A percentile compares a stretch with the other conserved stretches of the same genome.
These are phyloP conservation scores for Nitzschia sp. DNA, from an alignment of 108 stramenopile species.

Conservation along the genomic window DNA sequence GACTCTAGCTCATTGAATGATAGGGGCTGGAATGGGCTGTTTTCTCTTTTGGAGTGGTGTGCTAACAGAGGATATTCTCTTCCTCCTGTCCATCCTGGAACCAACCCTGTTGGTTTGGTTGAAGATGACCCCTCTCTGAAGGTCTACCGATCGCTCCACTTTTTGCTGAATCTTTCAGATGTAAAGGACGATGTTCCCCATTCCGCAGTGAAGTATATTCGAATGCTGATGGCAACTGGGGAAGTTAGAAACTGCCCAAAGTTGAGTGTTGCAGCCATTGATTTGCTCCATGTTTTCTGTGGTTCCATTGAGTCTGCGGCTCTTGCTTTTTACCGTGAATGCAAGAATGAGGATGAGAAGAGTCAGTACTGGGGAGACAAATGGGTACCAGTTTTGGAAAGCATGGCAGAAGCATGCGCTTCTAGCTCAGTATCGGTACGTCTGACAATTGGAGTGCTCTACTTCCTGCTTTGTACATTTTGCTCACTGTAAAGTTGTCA, in stretches of 20 bases:
- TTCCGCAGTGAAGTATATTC: slow-evolving; percentile 43
- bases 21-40: slow-evolving; percentile 71
- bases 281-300: slow-evolving; percentile 66
- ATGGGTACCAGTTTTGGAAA: slow-evolving; percentile 67
- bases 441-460: slow-evolving; percentile 8
- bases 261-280: slow-evolving; percentile 76
- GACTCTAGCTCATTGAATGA: slow-evolving; percentile 46
- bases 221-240: slow-evolving; percentile 59
- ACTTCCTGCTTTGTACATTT: background rate
- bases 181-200: slow-evolving; percentile 57
- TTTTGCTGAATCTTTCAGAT: slow-evolving; percentile 68
- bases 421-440: slow-evolving; percentile 64
- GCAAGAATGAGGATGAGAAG: slow-evolving; percentile 27
- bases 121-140: slow-evolving; percentile 82
- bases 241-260: slow-evolving; percentile 67
- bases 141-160: slow-evolving; percentile 75
- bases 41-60: slow-evolving; percentile 69
- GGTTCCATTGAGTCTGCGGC: slow-evolving; percentile 39
- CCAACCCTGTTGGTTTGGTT: slow-evolving; percentile 34
- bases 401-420: slow-evolving; percentile 62
- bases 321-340: slow-evolving; percentile 6
- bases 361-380: slow-evolving; percentile 39
- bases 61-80: slow-evolving; percentile 52
- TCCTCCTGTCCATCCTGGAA: slow-evolving; percentile 19
- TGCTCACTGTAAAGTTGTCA: background rate